Evolutionary conservation across 2,329 filamentous ascomycete genomes (phyloP).

Genomic region (Colletotrichum noveboracense): DNA sequence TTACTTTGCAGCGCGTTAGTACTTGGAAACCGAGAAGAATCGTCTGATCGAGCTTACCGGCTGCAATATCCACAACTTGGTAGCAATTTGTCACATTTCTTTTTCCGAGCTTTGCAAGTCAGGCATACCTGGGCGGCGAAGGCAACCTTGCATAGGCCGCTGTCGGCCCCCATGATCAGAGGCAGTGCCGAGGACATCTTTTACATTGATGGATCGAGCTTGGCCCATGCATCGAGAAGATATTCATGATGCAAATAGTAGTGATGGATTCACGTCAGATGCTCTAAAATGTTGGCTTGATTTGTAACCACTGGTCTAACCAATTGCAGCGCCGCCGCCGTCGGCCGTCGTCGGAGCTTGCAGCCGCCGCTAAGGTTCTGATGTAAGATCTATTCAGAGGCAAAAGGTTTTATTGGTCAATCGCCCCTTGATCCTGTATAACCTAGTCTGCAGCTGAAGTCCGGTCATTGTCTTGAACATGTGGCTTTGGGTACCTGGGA

Average conservation of each 20-base stretch:
- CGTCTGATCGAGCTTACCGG: background rate
- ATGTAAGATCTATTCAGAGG: background rate
- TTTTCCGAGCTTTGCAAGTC: background rate
- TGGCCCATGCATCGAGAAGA: background rate
- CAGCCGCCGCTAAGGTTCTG: background rate
- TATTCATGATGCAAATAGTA: background rate
- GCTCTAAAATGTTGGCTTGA: background rate
- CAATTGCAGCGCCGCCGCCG: background rate
- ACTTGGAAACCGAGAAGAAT: background rate
- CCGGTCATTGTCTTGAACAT: background rate
- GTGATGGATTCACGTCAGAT: background rate
- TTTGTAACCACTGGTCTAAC: background rate
- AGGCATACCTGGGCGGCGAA: background rate
- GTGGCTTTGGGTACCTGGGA: background rate
- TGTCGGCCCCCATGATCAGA: background rate
- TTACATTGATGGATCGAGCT: background rate
- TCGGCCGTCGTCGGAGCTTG: background rate
- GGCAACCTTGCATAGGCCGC: background rate
- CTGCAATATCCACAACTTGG: background rate
- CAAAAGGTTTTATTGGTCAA: background rate
- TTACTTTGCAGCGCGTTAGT: background rate
- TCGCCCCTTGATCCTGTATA: background rate
- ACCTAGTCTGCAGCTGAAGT: background rate
- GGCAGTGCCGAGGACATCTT: background rate
- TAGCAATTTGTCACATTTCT: background rate